Evolutionary conservation across 1,284 basidiomycete genomes (phyloP), one percentile per base, ranked within the genome.

Genomic region (Naganishia sp.): DNA sequence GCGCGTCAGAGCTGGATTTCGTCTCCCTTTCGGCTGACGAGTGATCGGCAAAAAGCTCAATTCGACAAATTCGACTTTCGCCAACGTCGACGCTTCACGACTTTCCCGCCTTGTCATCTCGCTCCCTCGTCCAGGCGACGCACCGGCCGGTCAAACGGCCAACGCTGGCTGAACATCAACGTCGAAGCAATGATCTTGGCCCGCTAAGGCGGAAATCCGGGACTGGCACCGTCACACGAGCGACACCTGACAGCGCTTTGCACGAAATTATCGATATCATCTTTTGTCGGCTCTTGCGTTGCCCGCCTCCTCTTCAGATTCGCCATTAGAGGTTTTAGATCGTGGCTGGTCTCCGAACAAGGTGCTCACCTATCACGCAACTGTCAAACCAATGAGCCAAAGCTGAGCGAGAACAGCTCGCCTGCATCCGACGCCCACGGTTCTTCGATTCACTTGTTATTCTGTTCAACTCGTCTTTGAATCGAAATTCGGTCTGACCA

Each of bases 1-100:
- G 49, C 49, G 49, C 49, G 49, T 50, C 49, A 50, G 49, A 50
- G 49, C n/a, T 28, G 49, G 36, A 39, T 39, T 39, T 39, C 36
- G 7, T 39, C 36, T 13, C 48, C 15, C n/a, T 55, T 50, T 52
- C 25, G 48, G 59, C 59, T 61, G 59, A 61, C 59, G 28, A 61
- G 48, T 52, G 49, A 61, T 61, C 59, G 59, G 45, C 23, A 43
- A 60, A 50, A 50, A 52, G 18, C 10, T 33, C 31, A 23, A 44
- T 11, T 21, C 33, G 25, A 33, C 25, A 36, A 36, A 28, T 56
- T 43, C 23, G 21, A 18, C 31, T 44, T 21, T 49, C 48, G 48
- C 48, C 18, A 6, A 23, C 48, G 45, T 18, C 36, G 36, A 9
- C 36, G 36, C 36, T 39, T 9, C 36, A 9, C 42, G 15, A 11